Base-by-base conservation (phyloP, 768 basidiomycete species). In the Coprinopsis strossmayeri region DNA sequence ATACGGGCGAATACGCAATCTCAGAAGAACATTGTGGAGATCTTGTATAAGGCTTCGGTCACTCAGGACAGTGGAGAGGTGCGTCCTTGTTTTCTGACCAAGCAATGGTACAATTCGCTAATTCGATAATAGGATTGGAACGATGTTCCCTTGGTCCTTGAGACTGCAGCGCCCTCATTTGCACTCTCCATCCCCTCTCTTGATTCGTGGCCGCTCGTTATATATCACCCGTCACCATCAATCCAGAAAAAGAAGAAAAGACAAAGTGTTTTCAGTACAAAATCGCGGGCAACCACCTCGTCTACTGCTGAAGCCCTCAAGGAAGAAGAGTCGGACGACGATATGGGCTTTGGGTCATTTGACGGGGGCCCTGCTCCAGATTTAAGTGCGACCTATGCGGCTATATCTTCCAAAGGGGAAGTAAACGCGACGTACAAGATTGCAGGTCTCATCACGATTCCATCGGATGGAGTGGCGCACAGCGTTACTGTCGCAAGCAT, bases 41-140 rank as follows among this genome's bases (percentile, higher is more conserved):
- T 74, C 24, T 59, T 63, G 1, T 74, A 74, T 55, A 73, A 72
- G 52, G 72, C 65, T 0, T 55, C 59, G 1, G 69, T 73, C 44
- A 61, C 54, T 0, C 74, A 76, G 48, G 62, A 53, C 39, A 73
- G 70, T 2, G 72, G 72, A 28, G 73, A 76, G 58, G 71, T 28
- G 58, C 21, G 32, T 3, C 30, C 17, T 18, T 20, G 18, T 9
- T 17, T 24, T 10, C 24, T 10, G 11, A 18, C 30, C 21, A 2
- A 23, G 13, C 30, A n/a, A 25, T 26, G 35, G 10, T 20, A 7
- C 17, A 15, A 20, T 30, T 18, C 21, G 21, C 34, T 24, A 13
- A 4, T 11, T 13, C 2, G 41, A 38, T 9, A 9, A 12, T 50
- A 74, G 69, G 62, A 65, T 38, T 77, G 72, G 73, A 58, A 57